Percentiles rank a stretch among this genome's conserved stretches.
phyloP scores from a whole-genome alignment of 345 rosid species.

The Streptanthus diversifolius region DNA sequence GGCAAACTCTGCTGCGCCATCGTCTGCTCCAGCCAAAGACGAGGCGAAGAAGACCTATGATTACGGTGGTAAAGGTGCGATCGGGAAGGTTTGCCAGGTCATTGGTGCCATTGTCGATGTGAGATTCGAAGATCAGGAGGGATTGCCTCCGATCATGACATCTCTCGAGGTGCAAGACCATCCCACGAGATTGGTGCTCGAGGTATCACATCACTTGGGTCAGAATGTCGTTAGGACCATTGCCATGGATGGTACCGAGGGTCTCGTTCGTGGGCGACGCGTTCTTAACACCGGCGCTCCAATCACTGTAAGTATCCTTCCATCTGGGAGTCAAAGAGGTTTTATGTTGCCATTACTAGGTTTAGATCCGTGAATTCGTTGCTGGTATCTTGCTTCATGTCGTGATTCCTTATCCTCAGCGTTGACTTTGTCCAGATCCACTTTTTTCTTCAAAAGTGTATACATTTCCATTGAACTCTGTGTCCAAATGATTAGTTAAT shows the following conservation, averaged over 20 bases:
- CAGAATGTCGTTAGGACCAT: conserved; percentile 80
- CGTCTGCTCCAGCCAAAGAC: conserved; percentile 39
- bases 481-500: not conserved
- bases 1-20: conserved; percentile 28
- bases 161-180: conserved; percentile 80
- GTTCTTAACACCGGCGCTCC: conserved; percentile 95
- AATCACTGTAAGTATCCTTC: conserved; percentile 60
- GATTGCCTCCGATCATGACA: conserved; percentile 93
- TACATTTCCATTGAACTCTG: not conserved
- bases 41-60: conserved; percentile 52
- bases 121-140: conserved; percentile 66
- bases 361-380: conserved; percentile 15
- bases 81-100: conserved; percentile 91
- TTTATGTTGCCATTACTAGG: not conserved
- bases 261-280: conserved; percentile 72
- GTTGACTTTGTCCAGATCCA: conserved; percentile 1
- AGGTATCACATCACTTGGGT: conserved; percentile 97
- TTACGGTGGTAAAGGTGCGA: conserved; percentile 80
- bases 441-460: not conserved
- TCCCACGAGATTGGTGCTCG: conserved; percentile 73
- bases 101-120: conserved; percentile 98
- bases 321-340: not conserved
- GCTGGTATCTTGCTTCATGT: not conserved
- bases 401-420: not conserved
- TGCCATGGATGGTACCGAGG: conserved; percentile 96